Conservation (phyloP, 345 rosid genomes). For the Combretum micranthum region DNA sequence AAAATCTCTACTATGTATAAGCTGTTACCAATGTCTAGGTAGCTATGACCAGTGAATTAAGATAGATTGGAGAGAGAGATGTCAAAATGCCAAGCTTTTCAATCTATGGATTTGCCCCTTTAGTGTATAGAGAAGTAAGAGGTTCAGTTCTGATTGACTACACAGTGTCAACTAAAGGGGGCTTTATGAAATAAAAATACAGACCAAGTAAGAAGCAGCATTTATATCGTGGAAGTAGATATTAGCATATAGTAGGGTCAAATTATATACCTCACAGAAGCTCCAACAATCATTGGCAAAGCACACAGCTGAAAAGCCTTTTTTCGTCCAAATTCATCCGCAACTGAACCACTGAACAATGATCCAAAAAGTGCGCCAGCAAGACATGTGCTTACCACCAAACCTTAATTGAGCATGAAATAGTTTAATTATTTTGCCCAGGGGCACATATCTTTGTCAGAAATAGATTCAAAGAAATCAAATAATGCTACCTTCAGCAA, state of each 20-base stretch:
- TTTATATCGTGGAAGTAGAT: not conserved
- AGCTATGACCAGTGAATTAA: not conserved
- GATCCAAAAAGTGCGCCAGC: slow-evolving; percentile 85
- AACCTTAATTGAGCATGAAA: slow-evolving; percentile 36
- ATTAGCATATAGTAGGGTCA: not conserved
- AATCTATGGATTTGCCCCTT: slow-evolving; percentile 1
- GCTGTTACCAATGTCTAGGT: too few relatives aligned
- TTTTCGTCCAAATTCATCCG: slow-evolving; percentile 84
- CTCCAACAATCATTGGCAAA: slow-evolving; percentile 87
- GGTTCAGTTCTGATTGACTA: too few relatives aligned
- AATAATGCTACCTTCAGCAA: slow-evolving; percentile 70
- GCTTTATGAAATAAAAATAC: too few relatives aligned
- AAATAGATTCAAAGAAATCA: not conserved
- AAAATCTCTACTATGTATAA: too few relatives aligned
- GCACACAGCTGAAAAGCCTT: slow-evolving; percentile 84
- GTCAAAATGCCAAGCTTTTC: not conserved
- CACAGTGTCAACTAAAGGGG: too few relatives aligned
- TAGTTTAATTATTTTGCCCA: not conserved
- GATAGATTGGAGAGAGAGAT: not conserved
- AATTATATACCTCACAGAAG: slow-evolving; percentile 56
- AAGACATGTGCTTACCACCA: slow-evolving; percentile 93
- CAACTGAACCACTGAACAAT: slow-evolving; percentile 75
- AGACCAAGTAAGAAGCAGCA: not conserved
- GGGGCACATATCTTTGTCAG: not conserved
- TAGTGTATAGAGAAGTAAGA: not conserved